Evolutionary conservation across 2,329 filamentous ascomycete genomes (phyloP).

Genomic region (Beauveria brongniartii): DNA sequence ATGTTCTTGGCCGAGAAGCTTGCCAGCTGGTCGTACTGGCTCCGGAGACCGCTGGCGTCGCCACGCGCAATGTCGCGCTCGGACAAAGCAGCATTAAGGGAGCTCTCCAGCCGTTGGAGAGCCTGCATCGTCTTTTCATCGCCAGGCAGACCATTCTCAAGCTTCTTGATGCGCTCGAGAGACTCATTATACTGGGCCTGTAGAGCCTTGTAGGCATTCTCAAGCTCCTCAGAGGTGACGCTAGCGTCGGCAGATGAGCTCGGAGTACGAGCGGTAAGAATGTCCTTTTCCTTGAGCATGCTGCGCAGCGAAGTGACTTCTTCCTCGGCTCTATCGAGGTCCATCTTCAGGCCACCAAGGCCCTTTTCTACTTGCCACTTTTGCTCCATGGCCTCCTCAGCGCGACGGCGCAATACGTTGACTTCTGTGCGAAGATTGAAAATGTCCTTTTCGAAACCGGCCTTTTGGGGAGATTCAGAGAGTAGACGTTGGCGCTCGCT

Average conservation of each 20-base stretch:
- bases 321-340: constrained; percentile 88
- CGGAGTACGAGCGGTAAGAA: constrained; percentile 50
- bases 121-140: constrained; percentile 56
- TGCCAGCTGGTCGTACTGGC: constrained; percentile 51
- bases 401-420: constrained; percentile 71
- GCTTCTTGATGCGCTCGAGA: constrained; percentile 55
- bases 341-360: constrained; percentile 83
- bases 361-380: constrained; percentile 96
- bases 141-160: constrained; percentile 43
- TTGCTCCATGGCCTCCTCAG: constrained; percentile 88
- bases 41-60: constrained; percentile 54
- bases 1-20: constrained; percentile 48
- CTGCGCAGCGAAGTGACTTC: constrained; percentile 78
- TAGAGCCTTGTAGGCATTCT: constrained; percentile 66
- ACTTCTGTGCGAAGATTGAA: constrained; percentile 74
- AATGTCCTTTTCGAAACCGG: constrained; percentile 80
- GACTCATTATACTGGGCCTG: constrained; percentile 63
- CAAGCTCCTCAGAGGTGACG: constrained; percentile 62
- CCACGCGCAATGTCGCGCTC: constrained; percentile 65
- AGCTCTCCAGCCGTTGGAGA: constrained; percentile 57
- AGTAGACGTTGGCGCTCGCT: constrained; percentile 68
- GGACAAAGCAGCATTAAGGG: constrained; percentile 59
- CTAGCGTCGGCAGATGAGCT: constrained; percentile 19
- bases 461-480: constrained; percentile 59
- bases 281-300: constrained; percentile 76